These are phyloP conservation scores for Emmonsia crescens DNA, from an alignment of 2,329 filamentous ascomycete species.

Conservation along the genomic window DNA sequence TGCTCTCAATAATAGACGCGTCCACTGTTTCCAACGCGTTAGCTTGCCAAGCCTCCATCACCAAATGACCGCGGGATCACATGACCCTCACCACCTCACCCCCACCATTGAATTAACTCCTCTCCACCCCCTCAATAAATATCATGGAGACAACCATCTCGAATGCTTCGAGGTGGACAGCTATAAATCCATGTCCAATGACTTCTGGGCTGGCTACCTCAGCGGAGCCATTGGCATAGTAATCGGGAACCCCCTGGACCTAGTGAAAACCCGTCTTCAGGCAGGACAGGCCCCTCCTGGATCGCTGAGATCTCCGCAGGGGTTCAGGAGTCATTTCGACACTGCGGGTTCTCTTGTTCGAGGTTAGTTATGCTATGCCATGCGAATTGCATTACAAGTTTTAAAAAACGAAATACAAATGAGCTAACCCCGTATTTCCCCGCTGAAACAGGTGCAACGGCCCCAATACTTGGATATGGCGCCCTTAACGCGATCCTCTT, in stretches of 20 bases:
- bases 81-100: constrained; percentile 9
- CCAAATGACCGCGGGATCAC: constrained; percentile 18
- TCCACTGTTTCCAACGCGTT: constrained; percentile 5
- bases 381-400: background rate
- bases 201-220: constrained; percentile 89
- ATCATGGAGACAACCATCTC: background rate
- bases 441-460: constrained; percentile 54
- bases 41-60: constrained; percentile 6
- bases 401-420: background rate
- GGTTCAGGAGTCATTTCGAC: constrained; percentile 24
- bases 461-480: constrained; percentile 80
- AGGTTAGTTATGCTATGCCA: constrained; percentile 19
- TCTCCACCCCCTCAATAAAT: background rate
- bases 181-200: constrained; percentile 55
- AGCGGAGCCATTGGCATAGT: constrained; percentile 78
- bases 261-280: constrained; percentile 73
- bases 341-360: constrained; percentile 27
- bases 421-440: constrained; percentile 1
- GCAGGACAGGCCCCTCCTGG: constrained; percentile 37
- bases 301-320: constrained; percentile 16
- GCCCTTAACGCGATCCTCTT: constrained; percentile 85
- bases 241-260: constrained; percentile 75
- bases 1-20: background rate
- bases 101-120: background rate
- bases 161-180: constrained; percentile 3